Conservation (phyloP, 129 eudicot genomes). For the Centrapalus pauciflorus region DNA sequence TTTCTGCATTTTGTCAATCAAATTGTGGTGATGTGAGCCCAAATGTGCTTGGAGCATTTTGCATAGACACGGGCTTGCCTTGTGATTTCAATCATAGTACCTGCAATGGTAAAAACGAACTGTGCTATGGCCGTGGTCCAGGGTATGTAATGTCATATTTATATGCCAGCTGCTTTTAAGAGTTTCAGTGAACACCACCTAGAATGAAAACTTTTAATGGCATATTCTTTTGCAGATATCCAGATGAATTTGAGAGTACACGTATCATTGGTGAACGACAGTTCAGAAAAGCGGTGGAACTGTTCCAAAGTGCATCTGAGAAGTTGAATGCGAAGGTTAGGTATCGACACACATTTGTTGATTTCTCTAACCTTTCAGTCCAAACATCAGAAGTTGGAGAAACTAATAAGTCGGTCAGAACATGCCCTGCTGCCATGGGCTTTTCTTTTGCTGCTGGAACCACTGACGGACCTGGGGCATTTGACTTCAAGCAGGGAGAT, state of each 20-base stretch:
- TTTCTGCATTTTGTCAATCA: slow-evolving; percentile 60
- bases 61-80: slow-evolving; percentile 50
- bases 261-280: slow-evolving; percentile 55
- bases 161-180: background rate
- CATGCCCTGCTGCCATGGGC: slow-evolving; percentile 74
- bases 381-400: slow-evolving; percentile 19
- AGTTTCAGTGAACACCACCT: background rate
- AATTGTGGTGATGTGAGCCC: slow-evolving; percentile 65
- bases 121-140: slow-evolving; percentile 60
- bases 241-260: slow-evolving; percentile 60
- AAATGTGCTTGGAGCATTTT: slow-evolving; percentile 61
- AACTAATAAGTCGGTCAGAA: slow-evolving; percentile 26
- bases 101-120: slow-evolving; percentile 45
- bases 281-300: slow-evolving; percentile 38
- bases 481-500: slow-evolving; percentile 60
- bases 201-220: background rate
- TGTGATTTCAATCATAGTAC: slow-evolving; percentile 63
- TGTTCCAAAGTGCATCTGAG: slow-evolving; percentile 44
- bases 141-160: slow-evolving; percentile 30
- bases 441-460: slow-evolving; percentile 65
- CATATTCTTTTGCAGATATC: slow-evolving; percentile 28
- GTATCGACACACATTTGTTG: slow-evolving; percentile 40
- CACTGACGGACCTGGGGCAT: slow-evolving; percentile 65
- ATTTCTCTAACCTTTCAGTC: slow-evolving; percentile 41
- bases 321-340: slow-evolving; percentile 33